A percentile compares a stretch with the other conserved stretches of the same genome.
phyloP scores from a whole-genome alignment of 257 asterid genomes.

The Capsicum baccatum region DNA sequence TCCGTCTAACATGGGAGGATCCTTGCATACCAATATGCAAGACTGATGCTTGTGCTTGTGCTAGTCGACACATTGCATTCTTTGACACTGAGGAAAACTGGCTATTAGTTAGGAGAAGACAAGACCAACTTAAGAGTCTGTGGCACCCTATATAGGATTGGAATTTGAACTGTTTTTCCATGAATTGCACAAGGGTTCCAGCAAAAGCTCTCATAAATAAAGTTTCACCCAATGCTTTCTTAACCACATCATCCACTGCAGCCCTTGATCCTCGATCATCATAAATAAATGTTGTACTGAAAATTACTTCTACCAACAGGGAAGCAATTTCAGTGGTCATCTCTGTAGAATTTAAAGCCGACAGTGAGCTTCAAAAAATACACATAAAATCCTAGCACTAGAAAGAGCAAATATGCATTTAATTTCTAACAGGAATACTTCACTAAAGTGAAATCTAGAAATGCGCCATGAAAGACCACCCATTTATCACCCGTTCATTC shows the following conservation, averaged over 20 bases:
- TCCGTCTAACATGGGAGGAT: conserved; percentile 69
- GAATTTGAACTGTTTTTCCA: conserved; percentile 85
- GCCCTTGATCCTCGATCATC: conserved; percentile 85
- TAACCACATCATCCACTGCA: conserved; percentile 78
- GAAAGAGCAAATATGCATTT: not conserved
- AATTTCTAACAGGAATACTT: not conserved
- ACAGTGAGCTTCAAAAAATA: conserved; percentile 19
- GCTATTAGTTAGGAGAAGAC: conserved; percentile 71
- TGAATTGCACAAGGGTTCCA: conserved; percentile 86
- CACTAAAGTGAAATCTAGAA: not conserved
- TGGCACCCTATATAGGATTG: conserved; percentile 65
- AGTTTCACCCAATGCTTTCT: conserved; percentile 61
- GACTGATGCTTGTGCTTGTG: conserved; percentile 77
- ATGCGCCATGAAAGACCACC: conserved; percentile 24
- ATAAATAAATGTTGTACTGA: conserved; percentile 69
- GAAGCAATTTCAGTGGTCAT: conserved; percentile 68
- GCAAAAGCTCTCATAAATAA: conserved; percentile 84
- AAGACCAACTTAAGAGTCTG: conserved; percentile 90
- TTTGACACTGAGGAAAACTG: conserved; percentile 72
- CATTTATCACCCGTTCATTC: not conserved
- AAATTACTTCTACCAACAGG: conserved; percentile 70
- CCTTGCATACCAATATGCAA: conserved; percentile 76
- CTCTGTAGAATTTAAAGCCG: conserved; percentile 46
- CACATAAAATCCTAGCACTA: not conserved
- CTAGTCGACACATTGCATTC: conserved; percentile 78